phyloP scores from a whole-genome alignment of 805 yeast genomes.

The Nakazawaea ishiwadae region DNA sequence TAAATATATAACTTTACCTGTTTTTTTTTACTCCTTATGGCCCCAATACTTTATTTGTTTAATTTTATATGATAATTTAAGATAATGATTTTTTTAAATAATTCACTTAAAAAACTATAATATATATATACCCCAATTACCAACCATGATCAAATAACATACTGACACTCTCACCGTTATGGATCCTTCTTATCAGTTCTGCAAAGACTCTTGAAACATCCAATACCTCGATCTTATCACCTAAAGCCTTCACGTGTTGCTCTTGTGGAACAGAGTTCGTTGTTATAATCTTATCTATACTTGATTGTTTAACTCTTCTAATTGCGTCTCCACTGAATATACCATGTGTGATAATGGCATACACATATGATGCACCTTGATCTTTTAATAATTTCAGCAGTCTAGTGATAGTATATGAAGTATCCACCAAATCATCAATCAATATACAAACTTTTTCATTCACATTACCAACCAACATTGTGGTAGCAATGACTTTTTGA shows the following conservation, averaged over 20 bases:
- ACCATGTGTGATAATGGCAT: slow-evolving; percentile 90
- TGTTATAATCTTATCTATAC: slow-evolving; percentile 79
- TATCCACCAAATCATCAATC: slow-evolving; percentile 91
- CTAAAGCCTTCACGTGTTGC: slow-evolving; percentile 46
- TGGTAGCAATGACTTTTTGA: slow-evolving; percentile 54
- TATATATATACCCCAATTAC: slow-evolving; percentile 23
- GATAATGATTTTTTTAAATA: too few relatives aligned
- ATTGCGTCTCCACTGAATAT: slow-evolving; percentile 90
- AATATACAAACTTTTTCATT: slow-evolving; percentile 81
- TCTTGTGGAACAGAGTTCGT: slow-evolving; percentile 91
- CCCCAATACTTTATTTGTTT: too few relatives aligned
- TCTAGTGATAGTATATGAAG: slow-evolving; percentile 85
- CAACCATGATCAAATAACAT: slow-evolving; percentile 86
- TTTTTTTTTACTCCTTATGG: too few relatives aligned
- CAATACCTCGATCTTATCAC: slow-evolving; percentile 67
- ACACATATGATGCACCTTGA: slow-evolving; percentile 85
- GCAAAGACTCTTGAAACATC: slow-evolving; percentile 88
- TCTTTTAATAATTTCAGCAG: slow-evolving; percentile 91
- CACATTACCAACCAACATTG: slow-evolving; percentile 97
- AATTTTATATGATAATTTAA: too few relatives aligned
- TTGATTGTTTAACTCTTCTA: slow-evolving; percentile 57
- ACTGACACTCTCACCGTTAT: slow-evolving; percentile 94
- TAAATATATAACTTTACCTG: neutral
- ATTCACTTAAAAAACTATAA: too few relatives aligned
- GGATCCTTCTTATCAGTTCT: slow-evolving; percentile 93